Evolutionary conservation across 805 yeast species (phyloP).

Genomic region (Lipomyces japonicus): DNA sequence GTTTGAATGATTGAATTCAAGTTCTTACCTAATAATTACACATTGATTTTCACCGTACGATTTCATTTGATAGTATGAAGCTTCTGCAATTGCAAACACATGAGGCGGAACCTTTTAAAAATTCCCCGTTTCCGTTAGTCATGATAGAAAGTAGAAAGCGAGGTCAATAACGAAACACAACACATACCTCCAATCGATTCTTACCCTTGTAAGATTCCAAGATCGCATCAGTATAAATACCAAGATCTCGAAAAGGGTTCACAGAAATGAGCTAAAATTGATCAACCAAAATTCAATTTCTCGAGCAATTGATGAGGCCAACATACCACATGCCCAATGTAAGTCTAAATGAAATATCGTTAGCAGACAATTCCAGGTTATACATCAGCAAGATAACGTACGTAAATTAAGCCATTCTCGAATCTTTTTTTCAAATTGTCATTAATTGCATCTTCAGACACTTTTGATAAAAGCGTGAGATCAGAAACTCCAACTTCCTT

Average conservation of each 20-base stretch:
- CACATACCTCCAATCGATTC: slow-evolving; percentile 73
- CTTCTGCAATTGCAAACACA: slow-evolving; percentile 95
- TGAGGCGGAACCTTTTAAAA: slow-evolving; percentile 70
- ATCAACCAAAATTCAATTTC: too few relatives aligned
- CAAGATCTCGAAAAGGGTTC: slow-evolving; percentile 93
- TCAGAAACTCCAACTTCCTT: slow-evolving; percentile 99
- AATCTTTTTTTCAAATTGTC: slow-evolving; percentile 87
- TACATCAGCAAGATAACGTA: slow-evolving; percentile 13
- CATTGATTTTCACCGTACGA: slow-evolving; percentile 93
- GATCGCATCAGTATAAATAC: slow-evolving; percentile 82
- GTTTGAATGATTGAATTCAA: neutral
- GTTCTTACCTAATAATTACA: slow-evolving; percentile 62
- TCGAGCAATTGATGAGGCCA: too few relatives aligned
- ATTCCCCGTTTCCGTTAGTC: neutral
- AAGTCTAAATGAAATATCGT: slow-evolving; percentile 30
- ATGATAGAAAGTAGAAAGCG: neutral
- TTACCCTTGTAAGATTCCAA: slow-evolving; percentile 79
- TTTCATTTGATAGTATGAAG: slow-evolving; percentile 93
- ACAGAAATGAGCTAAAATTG: slow-evolving; percentile 70
- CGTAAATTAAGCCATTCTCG: slow-evolving; percentile 83
- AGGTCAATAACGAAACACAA: neutral
- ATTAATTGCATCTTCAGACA: slow-evolving; percentile 87
- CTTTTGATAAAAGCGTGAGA: slow-evolving; percentile 79
- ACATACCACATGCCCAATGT: slow-evolving; percentile 41
- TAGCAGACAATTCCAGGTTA: neutral